Evolutionary conservation across 1,284 basidiomycete genomes (phyloP), one percentile per base, ranked within the genome.

Genomic region (Afroboletus lepidellus): DNA sequence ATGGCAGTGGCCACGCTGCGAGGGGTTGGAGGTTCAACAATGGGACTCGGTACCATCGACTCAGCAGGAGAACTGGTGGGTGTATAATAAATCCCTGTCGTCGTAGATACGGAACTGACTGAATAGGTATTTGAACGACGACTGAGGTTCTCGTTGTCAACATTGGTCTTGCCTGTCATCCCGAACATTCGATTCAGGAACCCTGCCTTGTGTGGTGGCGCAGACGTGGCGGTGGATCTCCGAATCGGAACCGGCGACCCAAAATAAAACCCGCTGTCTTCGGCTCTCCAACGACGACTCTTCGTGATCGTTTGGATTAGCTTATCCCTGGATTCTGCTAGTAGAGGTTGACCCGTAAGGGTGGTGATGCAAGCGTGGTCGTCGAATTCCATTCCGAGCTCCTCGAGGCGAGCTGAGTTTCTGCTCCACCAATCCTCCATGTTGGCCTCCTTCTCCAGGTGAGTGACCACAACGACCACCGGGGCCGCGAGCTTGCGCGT

Each of bases 351-450:
- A 1, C 16, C 37, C 2, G 50, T 16, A 41, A 65, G 41, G 3
- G 55, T 18, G 20, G 60, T 66, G 27, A 70, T 36, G 36, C 64
- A 70, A 11, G 15, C 68, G 3, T 67, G 46, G 23, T 30, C 66
- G 32, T 67, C 62, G 8, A 70, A 67, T 34, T 47, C 25, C 64
- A 69, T 56, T 7, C 27, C 2, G 23, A 50, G 32, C 3, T 32
- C 4, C 32, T 39, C 1, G 37, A 67, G 8, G 32, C 0, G 0
- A 24, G 16, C 2, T 8, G 41, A 41, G 21, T 66, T 69, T 39
- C 3, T 51, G 0, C 18, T 18, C 64, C 69, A 72, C 68, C 68
- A 70, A 18, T 46, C 51, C 11, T 64, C 67, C 60, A 63, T 63
- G 25, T 55, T 21, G 2, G 1, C 13, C 24, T 56, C 58, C 34